Conservation (phyloP, 2,329 filamentous ascomycete genomes). For the Fusarium coicis region DNA sequence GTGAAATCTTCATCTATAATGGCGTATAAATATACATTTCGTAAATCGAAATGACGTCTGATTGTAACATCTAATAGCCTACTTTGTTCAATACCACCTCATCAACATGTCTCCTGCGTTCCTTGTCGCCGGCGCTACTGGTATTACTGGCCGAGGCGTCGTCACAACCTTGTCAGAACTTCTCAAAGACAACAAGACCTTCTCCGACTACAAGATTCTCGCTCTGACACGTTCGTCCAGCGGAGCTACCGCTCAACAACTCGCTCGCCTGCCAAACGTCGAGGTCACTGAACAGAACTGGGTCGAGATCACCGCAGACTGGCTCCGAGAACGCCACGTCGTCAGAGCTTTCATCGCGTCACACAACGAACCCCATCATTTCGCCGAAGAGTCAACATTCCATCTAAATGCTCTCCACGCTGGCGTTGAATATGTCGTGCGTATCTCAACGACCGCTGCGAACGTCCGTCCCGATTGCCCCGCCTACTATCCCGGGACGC, state of each 20-base stretch:
- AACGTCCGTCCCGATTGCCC: background rate
- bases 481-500: background rate
- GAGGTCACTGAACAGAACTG: background rate
- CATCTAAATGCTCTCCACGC: background rate
- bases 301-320: background rate
- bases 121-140: background rate
- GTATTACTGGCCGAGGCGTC: background rate
- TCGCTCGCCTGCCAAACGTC: background rate
- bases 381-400: background rate
- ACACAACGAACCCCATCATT: background rate
- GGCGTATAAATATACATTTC: background rate
- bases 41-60: rapidly evolving
- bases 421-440: background rate
- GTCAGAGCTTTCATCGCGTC: background rate
- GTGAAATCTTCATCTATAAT: rapidly evolving
- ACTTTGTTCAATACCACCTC: rapidly evolving
- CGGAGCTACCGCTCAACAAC: background rate
- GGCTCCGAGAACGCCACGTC: background rate
- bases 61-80: rapidly evolving
- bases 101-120: background rate
- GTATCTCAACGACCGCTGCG: background rate
- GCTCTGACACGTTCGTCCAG: background rate
- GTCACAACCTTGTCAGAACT: background rate
- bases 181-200: rapidly evolving
- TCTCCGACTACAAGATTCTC: rapidly evolving